phyloP scores from a whole-genome alignment of 495 filamentous ascomycete species.

The Echria macrotheca region DNA sequence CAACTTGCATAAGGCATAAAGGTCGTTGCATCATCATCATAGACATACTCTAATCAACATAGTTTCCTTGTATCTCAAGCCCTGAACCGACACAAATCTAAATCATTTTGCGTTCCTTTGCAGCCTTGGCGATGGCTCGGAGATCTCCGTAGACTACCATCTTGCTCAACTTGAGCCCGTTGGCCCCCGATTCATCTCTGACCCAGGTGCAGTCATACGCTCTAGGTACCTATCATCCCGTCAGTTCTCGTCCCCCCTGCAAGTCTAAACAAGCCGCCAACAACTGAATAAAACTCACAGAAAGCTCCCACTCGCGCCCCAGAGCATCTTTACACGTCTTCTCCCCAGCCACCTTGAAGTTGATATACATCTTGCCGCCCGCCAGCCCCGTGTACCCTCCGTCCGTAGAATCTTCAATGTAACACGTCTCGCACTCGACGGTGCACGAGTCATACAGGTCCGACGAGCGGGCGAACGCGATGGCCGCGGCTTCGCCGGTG shows the following conservation, averaged over 20 bases:
- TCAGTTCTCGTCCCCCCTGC: too few species aligned
- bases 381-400: background rate
- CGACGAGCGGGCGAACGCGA: background rate
- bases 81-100: background rate
- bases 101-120: background rate
- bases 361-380: background rate
- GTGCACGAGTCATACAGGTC: background rate
- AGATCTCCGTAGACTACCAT: background rate
- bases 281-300: too few species aligned
- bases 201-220: background rate
- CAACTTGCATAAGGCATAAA: too few species aligned
- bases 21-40: too few species aligned
- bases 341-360: background rate
- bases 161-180: background rate
- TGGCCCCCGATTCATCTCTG: background rate
- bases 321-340: background rate
- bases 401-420: background rate
- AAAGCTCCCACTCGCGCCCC: background rate
- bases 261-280: too few species aligned
- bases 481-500: background rate
- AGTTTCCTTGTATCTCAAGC: too few species aligned
- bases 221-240: too few species aligned
- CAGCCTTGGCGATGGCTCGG: background rate
- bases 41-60: too few species aligned
- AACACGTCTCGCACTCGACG: background rate